Percentiles rank a stretch among this genome's conserved stretches.
These are phyloP conservation scores for Lactarius akahatsu DNA, from an alignment of 768 basidiomycete genomes.

Conservation along the genomic window DNA sequence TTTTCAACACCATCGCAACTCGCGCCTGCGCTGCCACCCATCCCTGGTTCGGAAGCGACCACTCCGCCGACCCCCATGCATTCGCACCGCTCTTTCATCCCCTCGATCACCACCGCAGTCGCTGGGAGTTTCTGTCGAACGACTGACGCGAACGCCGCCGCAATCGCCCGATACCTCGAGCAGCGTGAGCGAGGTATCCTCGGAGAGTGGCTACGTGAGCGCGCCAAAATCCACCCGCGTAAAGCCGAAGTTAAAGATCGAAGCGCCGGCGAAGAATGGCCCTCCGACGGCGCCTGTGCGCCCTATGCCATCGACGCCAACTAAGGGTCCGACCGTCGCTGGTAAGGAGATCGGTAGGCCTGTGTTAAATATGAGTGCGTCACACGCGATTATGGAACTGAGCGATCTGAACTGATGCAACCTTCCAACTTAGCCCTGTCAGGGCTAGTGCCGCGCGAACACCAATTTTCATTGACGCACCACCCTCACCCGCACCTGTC, in stretches of 20 bases:
- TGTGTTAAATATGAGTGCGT: conserved; percentile 66
- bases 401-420: conserved; percentile 43
- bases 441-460: conserved; percentile 59
- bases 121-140: conserved; percentile 68
- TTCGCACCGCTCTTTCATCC: conserved; percentile 49
- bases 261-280: conserved; percentile 7
- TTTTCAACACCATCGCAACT: conserved; percentile 30
- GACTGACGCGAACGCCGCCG: conserved; percentile 43
- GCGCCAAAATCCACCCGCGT: conserved; percentile 10
- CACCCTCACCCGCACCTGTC: conserved; percentile 12
- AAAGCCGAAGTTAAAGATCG: conserved; percentile 9
- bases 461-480: conserved; percentile 56
- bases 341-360: conserved; percentile 72
- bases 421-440: conserved; percentile 71
- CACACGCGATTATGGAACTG: conserved; percentile 9
- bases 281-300: neutral
- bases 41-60: conserved; percentile 59
- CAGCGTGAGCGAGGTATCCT: conserved; percentile 18
- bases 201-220: conserved; percentile 29
- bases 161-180: conserved; percentile 16
- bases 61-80: conserved; percentile 50
- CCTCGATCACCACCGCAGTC: conserved; percentile 63
- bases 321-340: conserved; percentile 28
- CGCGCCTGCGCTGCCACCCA: conserved; percentile 35
- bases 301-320: conserved; percentile 12